Evolutionary conservation across 2,329 filamentous ascomycete genomes (phyloP).

Genomic region (Pseudogymnoascus sp.): DNA sequence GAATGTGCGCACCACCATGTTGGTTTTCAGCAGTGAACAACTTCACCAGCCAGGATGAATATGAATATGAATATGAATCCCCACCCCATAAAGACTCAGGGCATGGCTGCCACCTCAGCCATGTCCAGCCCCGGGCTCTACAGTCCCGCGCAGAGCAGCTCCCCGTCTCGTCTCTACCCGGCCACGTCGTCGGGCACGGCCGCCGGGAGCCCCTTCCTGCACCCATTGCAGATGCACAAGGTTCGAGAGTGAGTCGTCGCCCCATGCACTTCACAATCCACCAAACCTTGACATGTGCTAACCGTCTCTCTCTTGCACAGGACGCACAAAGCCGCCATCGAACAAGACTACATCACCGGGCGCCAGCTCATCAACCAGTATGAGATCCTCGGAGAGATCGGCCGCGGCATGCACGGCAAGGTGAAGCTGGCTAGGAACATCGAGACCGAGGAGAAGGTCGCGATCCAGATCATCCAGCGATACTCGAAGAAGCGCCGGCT

Average conservation of each 20-base stretch:
- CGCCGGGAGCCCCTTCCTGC: constrained; percentile 55
- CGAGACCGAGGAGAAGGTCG: constrained; percentile 69
- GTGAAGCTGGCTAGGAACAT: constrained; percentile 89
- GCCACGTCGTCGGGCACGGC: constrained; percentile 44
- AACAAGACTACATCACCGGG: constrained; percentile 80
- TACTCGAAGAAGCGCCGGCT: constrained; percentile 89
- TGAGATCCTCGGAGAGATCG: constrained; percentile 92
- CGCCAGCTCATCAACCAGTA: constrained; percentile 98
- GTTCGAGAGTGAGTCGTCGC: constrained; percentile 63
- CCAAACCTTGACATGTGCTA: constrained; percentile 10
- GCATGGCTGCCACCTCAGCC: constrained; percentile 47
- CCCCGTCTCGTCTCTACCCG: constrained; percentile 29
- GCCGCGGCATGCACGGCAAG: constrained; percentile 92
- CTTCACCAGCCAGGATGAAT: constrained; percentile 17
- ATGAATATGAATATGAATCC: constrained; percentile 17
- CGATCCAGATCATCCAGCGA: constrained; percentile 96
- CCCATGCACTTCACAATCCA: constrained; percentile 8
- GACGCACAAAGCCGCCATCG: constrained; percentile 86
- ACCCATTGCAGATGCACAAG: constrained; percentile 65
- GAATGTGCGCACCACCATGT: constrained; percentile 11
- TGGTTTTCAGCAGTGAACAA: constrained; percentile 9
- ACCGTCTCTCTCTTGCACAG: constrained; percentile 34
- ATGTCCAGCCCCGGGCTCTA: constrained; percentile 57
- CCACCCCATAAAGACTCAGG: constrained; percentile 13
- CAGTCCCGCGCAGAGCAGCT: constrained; percentile 40